Percentiles rank a stretch among this genome's conserved stretches.
Evolutionary conservation across 1,284 basidiomycete genomes (phyloP).

Genomic region (Cryptococcus depauperatus): DNA sequence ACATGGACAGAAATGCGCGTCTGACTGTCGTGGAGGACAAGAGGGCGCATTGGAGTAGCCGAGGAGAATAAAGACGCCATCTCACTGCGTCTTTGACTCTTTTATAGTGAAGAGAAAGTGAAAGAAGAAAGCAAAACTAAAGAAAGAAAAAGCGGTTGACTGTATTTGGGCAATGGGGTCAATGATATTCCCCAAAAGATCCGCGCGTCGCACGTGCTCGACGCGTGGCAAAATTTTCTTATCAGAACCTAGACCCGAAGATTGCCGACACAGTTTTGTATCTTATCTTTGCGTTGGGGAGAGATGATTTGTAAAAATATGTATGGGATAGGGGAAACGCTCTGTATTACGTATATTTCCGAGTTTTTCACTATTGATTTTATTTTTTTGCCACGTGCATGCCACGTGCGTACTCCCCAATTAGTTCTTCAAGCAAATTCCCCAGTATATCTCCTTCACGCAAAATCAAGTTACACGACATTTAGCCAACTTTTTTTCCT

Average conservation of each 20-base stretch:
- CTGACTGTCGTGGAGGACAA: conserved; percentile 43
- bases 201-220: neutral
- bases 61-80: conserved; percentile 42
- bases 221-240: neutral
- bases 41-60: conserved; percentile 40
- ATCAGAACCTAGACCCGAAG: conserved; percentile 3
- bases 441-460: neutral
- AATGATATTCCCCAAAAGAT: conserved; percentile 1
- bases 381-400: too few relatives aligned
- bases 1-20: conserved; percentile 66
- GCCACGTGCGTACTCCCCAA: conserved; percentile 1
- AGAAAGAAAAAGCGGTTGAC: neutral
- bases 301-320: neutral
- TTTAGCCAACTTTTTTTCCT: neutral
- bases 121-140: neutral
- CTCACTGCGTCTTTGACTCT: conserved; percentile 18
- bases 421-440: too few relatives aligned
- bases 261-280: conserved; percentile 7
- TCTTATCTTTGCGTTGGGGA: neutral
- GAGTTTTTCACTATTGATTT: too few relatives aligned
- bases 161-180: neutral
- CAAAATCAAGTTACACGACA: too few relatives aligned
- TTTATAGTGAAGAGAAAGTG: neutral
- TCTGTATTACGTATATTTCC: too few relatives aligned
- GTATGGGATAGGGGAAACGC: too few relatives aligned